phyloP scores from a whole-genome alignment of 2,329 filamentous ascomycete genomes.

The Verticillium dahliae region DNA sequence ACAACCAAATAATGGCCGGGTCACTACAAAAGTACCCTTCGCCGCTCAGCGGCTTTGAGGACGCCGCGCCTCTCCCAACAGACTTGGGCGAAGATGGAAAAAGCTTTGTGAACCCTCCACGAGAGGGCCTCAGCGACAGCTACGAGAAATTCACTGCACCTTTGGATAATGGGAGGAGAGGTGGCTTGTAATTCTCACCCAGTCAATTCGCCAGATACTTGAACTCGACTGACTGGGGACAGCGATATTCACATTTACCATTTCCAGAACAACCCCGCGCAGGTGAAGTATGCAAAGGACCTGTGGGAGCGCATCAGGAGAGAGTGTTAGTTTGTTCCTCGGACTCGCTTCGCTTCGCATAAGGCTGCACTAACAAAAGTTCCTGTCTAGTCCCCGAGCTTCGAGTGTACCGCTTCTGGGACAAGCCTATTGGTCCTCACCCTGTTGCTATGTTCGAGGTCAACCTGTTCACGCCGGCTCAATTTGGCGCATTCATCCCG shows the following conservation, averaged over 20 bases:
- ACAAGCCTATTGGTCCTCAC: conserved; percentile 74
- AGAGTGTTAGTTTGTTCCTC: conserved; percentile 54
- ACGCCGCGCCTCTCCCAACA: neutral
- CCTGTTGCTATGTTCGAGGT: conserved; percentile 88
- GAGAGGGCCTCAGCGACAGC: conserved; percentile 54
- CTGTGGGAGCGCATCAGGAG: conserved; percentile 72
- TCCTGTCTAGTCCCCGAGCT: conserved; percentile 67
- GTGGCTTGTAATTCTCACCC: conserved; percentile 59
- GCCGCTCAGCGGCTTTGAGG: neutral
- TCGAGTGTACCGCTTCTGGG: conserved; percentile 72
- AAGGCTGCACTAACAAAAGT: no score
- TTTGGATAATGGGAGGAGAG: conserved; percentile 56
- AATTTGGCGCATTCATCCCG: conserved; percentile 83
- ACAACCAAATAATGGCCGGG: neutral
- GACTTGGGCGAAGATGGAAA: conserved; percentile 59
- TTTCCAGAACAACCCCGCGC: conserved; percentile 54
- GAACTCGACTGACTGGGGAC: neutral
- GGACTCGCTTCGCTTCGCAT: neutral
- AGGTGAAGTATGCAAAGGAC: conserved; percentile 61
- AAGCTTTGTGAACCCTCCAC: conserved; percentile 62
- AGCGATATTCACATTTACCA: conserved; percentile 84
- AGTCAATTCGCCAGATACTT: neutral
- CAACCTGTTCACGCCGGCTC: conserved; percentile 75
- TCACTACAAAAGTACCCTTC: neutral
- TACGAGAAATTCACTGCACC: conserved; percentile 66